phyloP scores from a whole-genome alignment of 225 moss, liverwort and hornwort genomes.

The Polytrichum formosum region DNA sequence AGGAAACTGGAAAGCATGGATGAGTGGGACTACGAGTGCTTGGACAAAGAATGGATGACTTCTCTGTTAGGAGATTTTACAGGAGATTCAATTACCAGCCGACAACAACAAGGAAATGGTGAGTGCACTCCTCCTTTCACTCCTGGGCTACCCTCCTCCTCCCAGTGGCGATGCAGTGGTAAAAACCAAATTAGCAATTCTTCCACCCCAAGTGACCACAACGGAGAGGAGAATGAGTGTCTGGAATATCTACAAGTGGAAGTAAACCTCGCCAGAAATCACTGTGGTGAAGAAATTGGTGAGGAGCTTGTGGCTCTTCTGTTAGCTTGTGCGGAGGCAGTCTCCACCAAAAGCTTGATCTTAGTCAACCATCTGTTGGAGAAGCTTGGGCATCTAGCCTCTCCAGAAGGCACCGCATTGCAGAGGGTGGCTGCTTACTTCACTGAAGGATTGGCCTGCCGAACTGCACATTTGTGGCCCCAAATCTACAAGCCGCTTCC shows the following conservation, averaged over 20 bases:
- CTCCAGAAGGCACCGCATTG: conserved; percentile 55
- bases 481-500: conserved; percentile 59
- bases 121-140: background rate
- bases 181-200: background rate
- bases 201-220: background rate
- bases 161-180: background rate
- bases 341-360: conserved; percentile 45
- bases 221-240: background rate
- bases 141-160: background rate
- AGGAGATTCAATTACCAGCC: background rate
- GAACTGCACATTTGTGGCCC: conserved; percentile 51
- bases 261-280: background rate
- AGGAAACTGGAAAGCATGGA: conserved; percentile 39
- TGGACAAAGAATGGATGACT: conserved; percentile 2
- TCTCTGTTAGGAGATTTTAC: background rate
- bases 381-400: conserved; percentile 50
- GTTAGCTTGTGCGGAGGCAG: conserved; percentile 53
- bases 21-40: conserved; percentile 45
- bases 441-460: conserved; percentile 53
- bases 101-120: background rate
- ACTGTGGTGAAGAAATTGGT: conserved; percentile 24
- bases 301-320: conserved; percentile 47
- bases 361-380: conserved; percentile 52
- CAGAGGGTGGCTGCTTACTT: conserved; percentile 57
- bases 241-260: background rate